phyloP scores from a whole-genome alignment of 2,329 filamentous ascomycete genomes.

The Pseudocercospora crystallina region DNA sequence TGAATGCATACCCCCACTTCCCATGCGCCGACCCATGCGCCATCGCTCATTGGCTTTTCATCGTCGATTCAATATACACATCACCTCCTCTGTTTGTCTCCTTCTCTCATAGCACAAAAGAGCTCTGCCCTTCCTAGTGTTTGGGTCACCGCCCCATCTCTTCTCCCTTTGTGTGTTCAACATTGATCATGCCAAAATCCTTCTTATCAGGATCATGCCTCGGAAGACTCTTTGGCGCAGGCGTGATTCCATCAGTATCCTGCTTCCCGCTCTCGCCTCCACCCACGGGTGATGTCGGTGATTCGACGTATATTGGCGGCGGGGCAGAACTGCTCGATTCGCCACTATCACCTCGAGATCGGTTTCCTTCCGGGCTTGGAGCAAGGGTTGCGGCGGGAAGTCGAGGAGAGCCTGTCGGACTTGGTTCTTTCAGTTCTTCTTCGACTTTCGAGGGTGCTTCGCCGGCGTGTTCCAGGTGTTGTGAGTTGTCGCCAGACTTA shows the following conservation, averaged over 20 bases:
- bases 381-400: constrained; percentile 6
- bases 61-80: too few relatives aligned
- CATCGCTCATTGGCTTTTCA: too few relatives aligned
- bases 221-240: background rate
- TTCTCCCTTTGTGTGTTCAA: too few relatives aligned
- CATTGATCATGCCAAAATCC: constrained; percentile 2
- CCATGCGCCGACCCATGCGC: too few relatives aligned
- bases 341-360: constrained; percentile 31
- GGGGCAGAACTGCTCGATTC: constrained; percentile 26
- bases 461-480: constrained; percentile 41
- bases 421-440: constrained; percentile 24
- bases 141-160: too few relatives aligned
- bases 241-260: constrained; percentile 3
- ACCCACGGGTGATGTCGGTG: background rate
- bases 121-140: too few relatives aligned
- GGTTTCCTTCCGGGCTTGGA: constrained; percentile 16
- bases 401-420: constrained; percentile 15
- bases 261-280: background rate
- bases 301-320: constrained; percentile 28
- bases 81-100: too few relatives aligned
- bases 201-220: constrained; percentile 5
- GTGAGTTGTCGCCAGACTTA: constrained; percentile 39
- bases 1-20: too few relatives aligned
- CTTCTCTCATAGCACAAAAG: too few relatives aligned
- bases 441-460: constrained; percentile 15